Percentiles rank a stretch among this genome's conserved stretches.
phyloP scores from a whole-genome alignment of 257 asterid species.

The Pogostemon cablin region DNA sequence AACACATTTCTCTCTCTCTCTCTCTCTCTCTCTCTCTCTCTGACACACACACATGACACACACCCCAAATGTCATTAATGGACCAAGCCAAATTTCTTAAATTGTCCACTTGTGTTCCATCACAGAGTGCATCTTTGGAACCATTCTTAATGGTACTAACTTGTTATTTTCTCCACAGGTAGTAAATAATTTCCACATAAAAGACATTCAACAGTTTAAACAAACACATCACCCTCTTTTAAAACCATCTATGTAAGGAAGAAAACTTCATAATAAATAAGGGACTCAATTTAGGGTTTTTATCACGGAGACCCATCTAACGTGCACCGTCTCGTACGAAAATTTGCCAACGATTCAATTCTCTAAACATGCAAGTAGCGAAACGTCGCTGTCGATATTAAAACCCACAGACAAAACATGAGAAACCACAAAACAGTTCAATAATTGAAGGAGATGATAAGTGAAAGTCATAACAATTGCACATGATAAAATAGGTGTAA shows the following conservation, averaged over 20 bases:
- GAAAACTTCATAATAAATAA: too few relatives aligned
- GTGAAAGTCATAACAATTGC: background rate
- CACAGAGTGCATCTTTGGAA: conserved; percentile 27
- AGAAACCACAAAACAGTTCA: conserved; percentile 11
- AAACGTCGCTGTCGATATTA: conserved; percentile 18
- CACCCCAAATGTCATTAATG: conserved; percentile 17
- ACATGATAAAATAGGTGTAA: conserved; percentile 32
- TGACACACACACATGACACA: background rate
- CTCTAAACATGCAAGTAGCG: conserved; percentile 21
- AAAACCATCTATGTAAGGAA: too few relatives aligned
- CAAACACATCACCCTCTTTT: too few relatives aligned
- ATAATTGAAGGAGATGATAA: conserved; percentile 29
- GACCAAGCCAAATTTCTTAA: conserved; percentile 23
- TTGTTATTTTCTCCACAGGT: conserved; percentile 13
- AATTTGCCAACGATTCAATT: too few relatives aligned
- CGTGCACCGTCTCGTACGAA: too few relatives aligned
- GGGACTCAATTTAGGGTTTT: too few relatives aligned
- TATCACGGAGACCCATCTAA: too few relatives aligned
- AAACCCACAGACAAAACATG: conserved; percentile 21
- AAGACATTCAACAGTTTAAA: too few relatives aligned
- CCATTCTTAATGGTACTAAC: conserved; percentile 13
- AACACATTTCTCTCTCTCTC: background rate
- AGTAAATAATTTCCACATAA: background rate
- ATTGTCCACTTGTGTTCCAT: conserved; percentile 29
- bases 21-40: background rate